Evolutionary conservation across 164 flowering plant species (phyloP), one percentile per base, ranked within the genome.

Genomic region (Chimonanthus salicifolius): DNA sequence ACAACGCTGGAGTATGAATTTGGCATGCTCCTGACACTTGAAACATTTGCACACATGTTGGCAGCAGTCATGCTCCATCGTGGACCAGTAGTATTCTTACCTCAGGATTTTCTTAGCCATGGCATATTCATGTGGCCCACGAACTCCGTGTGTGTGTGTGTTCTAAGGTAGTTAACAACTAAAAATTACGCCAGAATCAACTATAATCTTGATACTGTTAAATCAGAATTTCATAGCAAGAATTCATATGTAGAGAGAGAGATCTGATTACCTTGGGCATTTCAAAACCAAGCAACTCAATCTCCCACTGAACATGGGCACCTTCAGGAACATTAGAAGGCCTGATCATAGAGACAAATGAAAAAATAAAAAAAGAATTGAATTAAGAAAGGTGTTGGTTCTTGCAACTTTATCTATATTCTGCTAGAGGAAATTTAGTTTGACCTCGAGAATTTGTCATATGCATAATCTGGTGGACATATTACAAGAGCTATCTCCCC

Each of bases 381-480:
- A 54, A 54, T 54, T 63, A 58, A 16, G 6, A 15, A 62, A 18
- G 7, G 60, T 46, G 13, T 68, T 58, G 58, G 2, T 69, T 67
- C 72, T 8, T 58, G 66, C 65, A 48, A 18, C 49, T 10, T 45
- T 43, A 43, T 43, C 48, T 13, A 65, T 20, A 45, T 47, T 13
- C 15, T 8, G 50, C 2, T 47, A 7, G 54, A 49, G 18, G 33
- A 18, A 72, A 68, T 71, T 15, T 64, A 72, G 47, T 13, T 58
- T 54, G 7, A 92, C 99, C 99, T 88, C 18, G 88, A 81, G 80
- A 94, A 90, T 77, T 96, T 96, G 80, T 96, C 99, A 83, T 96
- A 96, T 75, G 99, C 99, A 84, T 92, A 96, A 83, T 96, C 99
- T 74, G 99, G 99, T 60, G 99, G 99, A 78, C 92, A 95, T 54